Percentiles rank a stretch among this genome's conserved stretches.
phyloP scores from a whole-genome alignment of 495 filamentous ascomycete genomes.

The Tuber calosporum region DNA sequence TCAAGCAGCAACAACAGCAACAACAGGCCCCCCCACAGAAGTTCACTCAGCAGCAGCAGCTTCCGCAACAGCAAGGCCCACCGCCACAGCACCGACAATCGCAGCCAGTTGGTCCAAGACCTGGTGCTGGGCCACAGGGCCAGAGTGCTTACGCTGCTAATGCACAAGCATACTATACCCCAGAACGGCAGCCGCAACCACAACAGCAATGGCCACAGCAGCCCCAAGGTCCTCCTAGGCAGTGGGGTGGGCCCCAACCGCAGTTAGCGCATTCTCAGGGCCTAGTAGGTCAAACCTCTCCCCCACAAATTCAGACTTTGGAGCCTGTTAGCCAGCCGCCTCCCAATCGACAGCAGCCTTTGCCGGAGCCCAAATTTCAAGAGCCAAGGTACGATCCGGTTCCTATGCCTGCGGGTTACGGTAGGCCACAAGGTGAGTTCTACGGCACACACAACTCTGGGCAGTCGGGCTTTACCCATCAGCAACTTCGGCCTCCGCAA shows the following conservation, averaged over 20 bases:
- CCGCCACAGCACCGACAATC: slow-evolving; percentile 13
- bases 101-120: slow-evolving; percentile 9
- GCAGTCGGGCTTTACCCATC: slow-evolving; percentile 11
- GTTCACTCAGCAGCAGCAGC: slow-evolving; percentile 8
- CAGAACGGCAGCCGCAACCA: slow-evolving; percentile 7
- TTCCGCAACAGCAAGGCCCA: slow-evolving; percentile 15
- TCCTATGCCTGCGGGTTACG: slow-evolving; percentile 29
- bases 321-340: slow-evolving; percentile 11
- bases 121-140: slow-evolving; percentile 1
- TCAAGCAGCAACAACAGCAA: slow-evolving; percentile 15
- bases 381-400: slow-evolving; percentile 27
- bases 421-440: slow-evolving; percentile 28
- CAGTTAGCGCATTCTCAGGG: slow-evolving; percentile 9
- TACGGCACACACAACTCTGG: not conserved
- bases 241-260: not conserved
- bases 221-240: slow-evolving; percentile 6
- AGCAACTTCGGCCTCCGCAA: not conserved
- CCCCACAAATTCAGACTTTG: slow-evolving; percentile 15
- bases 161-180: not conserved
- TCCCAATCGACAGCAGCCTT: slow-evolving; percentile 10
- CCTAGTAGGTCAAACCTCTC: slow-evolving; percentile 2
- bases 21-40: slow-evolving; percentile 10
- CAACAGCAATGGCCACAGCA: slow-evolving; percentile 8
- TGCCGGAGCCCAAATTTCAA: slow-evolving; percentile 7
- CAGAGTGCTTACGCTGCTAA: slow-evolving; percentile 16